Conservation (phyloP, 805 yeast species). For the Blastobotrys mokoenaii region DNA sequence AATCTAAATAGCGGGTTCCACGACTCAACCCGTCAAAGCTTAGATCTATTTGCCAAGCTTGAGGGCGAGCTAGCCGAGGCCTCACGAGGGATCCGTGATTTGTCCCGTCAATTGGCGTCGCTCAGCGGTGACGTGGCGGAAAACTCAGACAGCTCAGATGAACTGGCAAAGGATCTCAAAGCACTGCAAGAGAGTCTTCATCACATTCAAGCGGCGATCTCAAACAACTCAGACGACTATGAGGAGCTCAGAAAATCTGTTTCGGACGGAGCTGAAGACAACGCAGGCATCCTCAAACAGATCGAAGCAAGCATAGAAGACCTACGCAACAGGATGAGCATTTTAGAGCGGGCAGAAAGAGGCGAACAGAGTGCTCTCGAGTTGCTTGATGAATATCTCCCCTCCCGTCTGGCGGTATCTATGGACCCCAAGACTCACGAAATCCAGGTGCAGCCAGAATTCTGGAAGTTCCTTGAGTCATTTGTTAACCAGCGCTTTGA, state of each 20-base stretch:
- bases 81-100: background rate
- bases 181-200: constrained; percentile 1
- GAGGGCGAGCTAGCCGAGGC: constrained; percentile 3
- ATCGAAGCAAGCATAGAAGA: constrained; percentile 1
- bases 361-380: constrained; percentile 3
- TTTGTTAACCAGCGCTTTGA: background rate
- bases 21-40: background rate
- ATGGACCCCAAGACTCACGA: constrained; percentile 4
- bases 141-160: background rate
- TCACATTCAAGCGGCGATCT: constrained; percentile 4
- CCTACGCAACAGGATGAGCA: constrained; percentile 1
- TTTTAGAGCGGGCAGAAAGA: constrained; percentile 5
- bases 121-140: constrained; percentile 1
- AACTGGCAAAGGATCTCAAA: background rate
- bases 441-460: constrained; percentile 6
- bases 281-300: background rate
- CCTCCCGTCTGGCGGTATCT: constrained; percentile 5
- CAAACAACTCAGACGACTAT: background rate
- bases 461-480: constrained; percentile 7
- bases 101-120: constrained; percentile 2
- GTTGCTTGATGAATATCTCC: constrained; percentile 6
- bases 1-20: background rate
- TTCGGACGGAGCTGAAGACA: background rate
- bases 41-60: background rate
- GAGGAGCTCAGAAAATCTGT: background rate